These are phyloP conservation scores for Trichoderma sp. DNA, from an alignment of 2,329 filamentous ascomycete genomes.

Conservation along the genomic window DNA sequence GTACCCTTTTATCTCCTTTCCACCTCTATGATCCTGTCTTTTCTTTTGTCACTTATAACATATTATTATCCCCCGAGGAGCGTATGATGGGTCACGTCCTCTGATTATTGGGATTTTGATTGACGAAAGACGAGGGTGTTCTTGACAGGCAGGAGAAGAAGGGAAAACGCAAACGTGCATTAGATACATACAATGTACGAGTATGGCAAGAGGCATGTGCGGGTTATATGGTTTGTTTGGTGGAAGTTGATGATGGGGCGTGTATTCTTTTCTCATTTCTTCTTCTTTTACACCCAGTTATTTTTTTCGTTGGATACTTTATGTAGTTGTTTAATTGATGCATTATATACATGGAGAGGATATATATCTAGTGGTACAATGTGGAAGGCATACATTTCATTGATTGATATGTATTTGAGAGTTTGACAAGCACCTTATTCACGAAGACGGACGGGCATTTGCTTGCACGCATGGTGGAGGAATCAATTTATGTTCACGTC, in stretches of 20 bases:
- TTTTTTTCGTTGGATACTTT: conserved; percentile 11
- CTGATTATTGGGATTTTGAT: conserved; percentile 19
- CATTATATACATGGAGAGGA: background rate
- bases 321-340: conserved; percentile 21
- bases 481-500: background rate
- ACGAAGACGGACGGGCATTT: background rate
- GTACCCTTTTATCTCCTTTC: conserved; percentile 1
- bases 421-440: too few relatives aligned
- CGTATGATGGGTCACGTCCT: conserved; percentile 19
- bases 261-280: background rate
- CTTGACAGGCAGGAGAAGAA: background rate
- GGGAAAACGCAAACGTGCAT: background rate
- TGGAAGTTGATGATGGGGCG: conserved; percentile 14
- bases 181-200: conserved; percentile 15
- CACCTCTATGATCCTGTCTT: conserved; percentile 6
- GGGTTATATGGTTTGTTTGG: background rate
- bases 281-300: conserved; percentile 3
- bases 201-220: conserved; percentile 8
- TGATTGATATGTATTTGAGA: too few relatives aligned
- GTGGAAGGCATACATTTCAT: too few relatives aligned
- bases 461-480: conserved; percentile 6
- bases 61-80: conserved; percentile 6
- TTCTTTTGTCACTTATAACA: conserved; percentile 14
- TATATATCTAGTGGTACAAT: too few relatives aligned
- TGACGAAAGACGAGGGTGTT: background rate